Base-by-base conservation (phyloP, 371 early-diverging fungal species). In the Lichtheimia ornata region DNA sequence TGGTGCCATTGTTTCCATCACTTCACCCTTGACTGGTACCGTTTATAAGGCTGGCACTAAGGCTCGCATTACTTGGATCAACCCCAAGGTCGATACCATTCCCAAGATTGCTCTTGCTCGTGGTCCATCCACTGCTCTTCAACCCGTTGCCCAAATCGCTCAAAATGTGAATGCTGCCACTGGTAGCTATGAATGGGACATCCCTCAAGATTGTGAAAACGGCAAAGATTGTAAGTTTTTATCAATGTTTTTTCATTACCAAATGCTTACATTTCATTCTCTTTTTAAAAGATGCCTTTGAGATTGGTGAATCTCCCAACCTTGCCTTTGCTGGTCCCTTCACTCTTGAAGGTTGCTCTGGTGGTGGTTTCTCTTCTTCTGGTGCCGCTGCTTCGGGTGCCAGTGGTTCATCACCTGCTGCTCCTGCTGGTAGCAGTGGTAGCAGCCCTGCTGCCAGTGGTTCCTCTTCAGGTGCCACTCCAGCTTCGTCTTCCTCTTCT, bases 251-350 rank as follows among this genome's bases (percentile, higher is more conserved):
- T 45, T 22, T 17, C 44, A n/a, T n/a, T 50, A 0, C 45, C 2
- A 18, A 15, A 18, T 35, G 14, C 30, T 30, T 12, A 35, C 7
- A 2, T 30, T 57, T 55, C 30, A 42, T 22, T 51, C 0, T 47
- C 42, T 18, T 17, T 44, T 63, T 14, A 13, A 28, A 65, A 81
- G 81, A 81, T 61, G 81, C 81, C 27, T 76, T 81, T 42, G 74
- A 77, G 30, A 58, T 77, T 30, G 81, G 81, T 60, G 59, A 56
- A 12, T 77, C 81, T n/a, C 81, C 81, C 43, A 64, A 81, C 25
- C 64, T 81, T 42, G 81, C 81, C 15, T 81, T 76, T 58, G 71
- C 81, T 54, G 81, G 81, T 57, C 73, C 72, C 41, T 81, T 81
- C 58, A 66, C 71, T 17, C 69, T 81, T 59, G 74, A 76, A 59